A percentile compares a stretch with the other conserved stretches of the same genome.
Conservation (phyloP, 2,329 filamentous ascomycete species). For the Didymella exigua region DNA sequence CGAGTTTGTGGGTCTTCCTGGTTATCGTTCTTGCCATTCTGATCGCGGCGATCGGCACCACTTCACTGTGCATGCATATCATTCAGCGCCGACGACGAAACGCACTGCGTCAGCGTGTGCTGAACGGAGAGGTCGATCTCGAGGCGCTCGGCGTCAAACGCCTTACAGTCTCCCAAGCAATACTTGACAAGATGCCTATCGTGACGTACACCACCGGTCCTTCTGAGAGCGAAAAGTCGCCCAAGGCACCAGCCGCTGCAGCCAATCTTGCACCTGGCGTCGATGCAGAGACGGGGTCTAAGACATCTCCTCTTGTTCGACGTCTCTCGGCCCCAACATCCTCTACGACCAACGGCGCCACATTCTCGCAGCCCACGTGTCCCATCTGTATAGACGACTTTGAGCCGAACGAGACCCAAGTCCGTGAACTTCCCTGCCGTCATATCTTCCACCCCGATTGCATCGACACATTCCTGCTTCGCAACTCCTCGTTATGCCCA, state of each 20-base stretch:
- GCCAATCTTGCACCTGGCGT: slow-evolving; percentile 18
- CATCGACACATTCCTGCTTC: slow-evolving; percentile 80
- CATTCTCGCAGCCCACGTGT: slow-evolving; percentile 74
- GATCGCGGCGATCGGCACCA: slow-evolving; percentile 68
- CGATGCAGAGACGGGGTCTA: slow-evolving; percentile 24
- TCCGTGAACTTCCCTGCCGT: slow-evolving; percentile 84
- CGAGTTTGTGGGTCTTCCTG: slow-evolving; percentile 81
- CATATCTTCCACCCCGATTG: slow-evolving; percentile 95
- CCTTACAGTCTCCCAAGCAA: slow-evolving; percentile 73
- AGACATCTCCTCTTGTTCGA: slow-evolving; percentile 20
- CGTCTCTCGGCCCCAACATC: slow-evolving; percentile 31
- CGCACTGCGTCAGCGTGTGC: slow-evolving; percentile 71
- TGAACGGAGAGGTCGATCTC: slow-evolving; percentile 80
- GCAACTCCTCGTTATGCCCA: slow-evolving; percentile 85
- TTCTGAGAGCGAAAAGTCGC: slow-evolving; percentile 25
- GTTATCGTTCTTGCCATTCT: slow-evolving; percentile 73
- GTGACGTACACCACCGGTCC: slow-evolving; percentile 68
- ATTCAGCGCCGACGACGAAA: slow-evolving; percentile 74
- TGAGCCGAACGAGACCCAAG: slow-evolving; percentile 69
- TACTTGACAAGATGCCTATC: slow-evolving; percentile 76
- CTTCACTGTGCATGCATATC: slow-evolving; percentile 75
- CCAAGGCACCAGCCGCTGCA: slow-evolving; percentile 17
- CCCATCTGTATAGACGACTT: slow-evolving; percentile 91
- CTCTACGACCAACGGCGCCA: slow-evolving; percentile 10
- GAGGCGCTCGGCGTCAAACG: slow-evolving; percentile 85